Percentiles rank a stretch among this genome's conserved stretches.
phyloP scores from a whole-genome alignment of 208 protist genomes.

The Acanthamoeba castellanii region DNA sequence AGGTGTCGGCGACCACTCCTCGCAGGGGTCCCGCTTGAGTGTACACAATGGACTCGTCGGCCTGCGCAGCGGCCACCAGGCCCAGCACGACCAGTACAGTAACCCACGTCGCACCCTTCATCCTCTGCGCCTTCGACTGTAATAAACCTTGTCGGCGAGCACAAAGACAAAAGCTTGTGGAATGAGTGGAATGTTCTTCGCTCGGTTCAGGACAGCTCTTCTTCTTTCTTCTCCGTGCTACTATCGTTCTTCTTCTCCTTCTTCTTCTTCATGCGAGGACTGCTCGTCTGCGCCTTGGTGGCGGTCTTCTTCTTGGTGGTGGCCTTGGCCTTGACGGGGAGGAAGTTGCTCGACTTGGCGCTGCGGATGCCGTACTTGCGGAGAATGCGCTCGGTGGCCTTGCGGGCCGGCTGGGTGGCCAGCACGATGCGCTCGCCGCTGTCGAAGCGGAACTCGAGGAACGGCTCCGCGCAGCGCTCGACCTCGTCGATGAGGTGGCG shows the following conservation, averaged over 20 bases:
- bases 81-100: background rate
- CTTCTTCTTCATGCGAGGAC: background rate
- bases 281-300: background rate
- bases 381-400: constrained; percentile 43
- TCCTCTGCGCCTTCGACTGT: no score
- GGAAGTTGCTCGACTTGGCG: constrained; percentile 47
- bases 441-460: constrained; percentile 30
- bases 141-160: no score
- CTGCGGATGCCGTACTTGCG: constrained; percentile 38
- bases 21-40: constrained; percentile 8
- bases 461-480: constrained; percentile 8
- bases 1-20: background rate
- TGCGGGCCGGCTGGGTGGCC: background rate
- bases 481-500: constrained; percentile 11
- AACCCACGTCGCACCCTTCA: no score
- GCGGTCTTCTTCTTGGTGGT: no score
- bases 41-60: background rate
- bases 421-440: constrained; percentile 50
- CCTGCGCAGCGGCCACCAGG: background rate
- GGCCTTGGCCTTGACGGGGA: background rate
- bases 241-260: background rate
- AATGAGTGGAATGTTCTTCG: background rate
- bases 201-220: background rate
- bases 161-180: background rate
- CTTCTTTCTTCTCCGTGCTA: background rate